These are phyloP conservation scores for Sclerotinia trifoliorum DNA, from an alignment of 2,329 filamentous ascomycete species.

Conservation along the genomic window DNA sequence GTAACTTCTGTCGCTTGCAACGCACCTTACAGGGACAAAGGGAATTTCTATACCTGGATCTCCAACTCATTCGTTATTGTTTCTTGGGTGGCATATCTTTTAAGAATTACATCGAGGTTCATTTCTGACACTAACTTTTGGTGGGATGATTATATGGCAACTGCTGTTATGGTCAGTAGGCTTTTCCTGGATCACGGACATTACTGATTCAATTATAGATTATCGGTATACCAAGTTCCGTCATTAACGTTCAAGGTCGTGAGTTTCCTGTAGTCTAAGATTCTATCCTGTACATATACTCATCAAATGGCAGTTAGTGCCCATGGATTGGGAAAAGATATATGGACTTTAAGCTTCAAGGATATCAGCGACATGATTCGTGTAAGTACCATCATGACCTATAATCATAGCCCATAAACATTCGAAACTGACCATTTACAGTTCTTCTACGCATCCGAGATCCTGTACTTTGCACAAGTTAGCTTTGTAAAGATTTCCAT, in stretches of 20 bases:
- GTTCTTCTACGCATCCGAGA: slow-evolving; percentile 28
- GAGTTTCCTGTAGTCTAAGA: neutral
- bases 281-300: neutral
- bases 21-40: slow-evolving; percentile 2
- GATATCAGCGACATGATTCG: slow-evolving; percentile 25
- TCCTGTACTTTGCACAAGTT: slow-evolving; percentile 28
- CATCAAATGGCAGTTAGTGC: slow-evolving; percentile 20
- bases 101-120: slow-evolving; percentile 8
- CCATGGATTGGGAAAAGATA: slow-evolving; percentile 27
- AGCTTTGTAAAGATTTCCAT: slow-evolving; percentile 26
- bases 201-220: neutral
- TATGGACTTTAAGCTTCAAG: slow-evolving; percentile 27
- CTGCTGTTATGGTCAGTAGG: slow-evolving; percentile 16
- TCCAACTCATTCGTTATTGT: slow-evolving; percentile 13
- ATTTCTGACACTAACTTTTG: neutral
- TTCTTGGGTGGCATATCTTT: slow-evolving; percentile 10
- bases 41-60: neutral
- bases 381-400: slow-evolving; percentile 18
- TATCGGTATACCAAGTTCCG: slow-evolving; percentile 10
- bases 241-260: slow-evolving; percentile 17
- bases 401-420: neutral
- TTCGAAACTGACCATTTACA: slow-evolving; percentile 12
- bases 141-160: slow-evolving; percentile 18
- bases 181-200: neutral
- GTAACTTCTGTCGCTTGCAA: slow-evolving; percentile 11